phyloP scores from a whole-genome alignment of 2,329 filamentous ascomycete genomes.

The Colletotrichum sp. region DNA sequence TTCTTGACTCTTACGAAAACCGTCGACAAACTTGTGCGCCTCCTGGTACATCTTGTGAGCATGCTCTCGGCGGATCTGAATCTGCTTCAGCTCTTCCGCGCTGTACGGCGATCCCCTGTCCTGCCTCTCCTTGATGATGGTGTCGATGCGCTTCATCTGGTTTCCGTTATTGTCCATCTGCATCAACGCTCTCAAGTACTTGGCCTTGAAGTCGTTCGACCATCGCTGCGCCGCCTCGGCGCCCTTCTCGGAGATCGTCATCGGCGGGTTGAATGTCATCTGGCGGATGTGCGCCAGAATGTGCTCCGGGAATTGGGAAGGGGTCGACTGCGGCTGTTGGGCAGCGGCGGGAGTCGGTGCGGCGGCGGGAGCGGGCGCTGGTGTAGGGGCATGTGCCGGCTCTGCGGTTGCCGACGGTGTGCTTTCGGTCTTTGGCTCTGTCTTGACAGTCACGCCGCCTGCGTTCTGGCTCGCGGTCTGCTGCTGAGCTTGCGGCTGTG shows the following conservation, averaged over 20 bases:
- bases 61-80: constrained; percentile 47
- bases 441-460: constrained; percentile 7
- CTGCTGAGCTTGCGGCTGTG: constrained; percentile 19
- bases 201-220: constrained; percentile 50
- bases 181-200: constrained; percentile 52
- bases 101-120: constrained; percentile 47
- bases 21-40: constrained; percentile 52
- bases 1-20: constrained; percentile 51
- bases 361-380: neutral
- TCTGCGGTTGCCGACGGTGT: constrained; percentile 6
- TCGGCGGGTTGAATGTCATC: constrained; percentile 50
- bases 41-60: constrained; percentile 50
- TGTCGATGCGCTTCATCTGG: constrained; percentile 48
- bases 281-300: constrained; percentile 53
- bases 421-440: constrained; percentile 9
- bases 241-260: constrained; percentile 44
- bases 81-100: constrained; percentile 51
- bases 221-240: constrained; percentile 51
- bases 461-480: constrained; percentile 13
- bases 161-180: constrained; percentile 52
- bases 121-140: constrained; percentile 44
- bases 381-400: constrained; percentile 7
- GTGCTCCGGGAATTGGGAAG: constrained; percentile 41
- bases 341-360: neutral
- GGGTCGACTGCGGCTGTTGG: constrained; percentile 26